Evolutionary conservation across 805 yeast species (phyloP).

Genomic region (Metschnikowia rubicola): DNA sequence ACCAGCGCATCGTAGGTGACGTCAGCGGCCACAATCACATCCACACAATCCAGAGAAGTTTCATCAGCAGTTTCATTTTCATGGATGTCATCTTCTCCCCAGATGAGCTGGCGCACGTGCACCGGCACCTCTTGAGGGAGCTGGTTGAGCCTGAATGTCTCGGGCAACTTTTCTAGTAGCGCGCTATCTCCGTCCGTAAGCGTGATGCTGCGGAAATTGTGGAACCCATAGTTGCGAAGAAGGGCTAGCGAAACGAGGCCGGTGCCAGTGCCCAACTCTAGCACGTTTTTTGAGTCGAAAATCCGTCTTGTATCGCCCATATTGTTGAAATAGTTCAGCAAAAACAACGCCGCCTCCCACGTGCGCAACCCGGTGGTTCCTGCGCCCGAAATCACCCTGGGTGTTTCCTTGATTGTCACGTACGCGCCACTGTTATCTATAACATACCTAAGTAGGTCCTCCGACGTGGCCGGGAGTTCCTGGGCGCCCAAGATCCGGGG

Average conservation of each 20-base stretch:
- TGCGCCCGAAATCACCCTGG: conserved; percentile 60
- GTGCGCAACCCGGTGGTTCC: conserved; percentile 90
- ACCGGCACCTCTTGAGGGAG: conserved; percentile 12
- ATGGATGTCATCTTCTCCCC: conserved; percentile 47
- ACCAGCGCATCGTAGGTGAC: conserved; percentile 75
- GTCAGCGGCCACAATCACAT: conserved; percentile 76
- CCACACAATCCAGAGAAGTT: conserved; percentile 20
- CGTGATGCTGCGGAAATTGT: conserved; percentile 27
- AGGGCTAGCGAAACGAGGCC: conserved; percentile 67
- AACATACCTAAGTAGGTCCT: conserved; percentile 34
- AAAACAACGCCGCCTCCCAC: conserved; percentile 85
- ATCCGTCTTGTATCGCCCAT: not conserved
- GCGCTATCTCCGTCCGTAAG: conserved; percentile 69
- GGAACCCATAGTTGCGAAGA: conserved; percentile 21
- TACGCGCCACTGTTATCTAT: conserved; percentile 17
- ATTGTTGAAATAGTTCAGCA: conserved; percentile 48
- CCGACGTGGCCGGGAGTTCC: conserved; percentile 34
- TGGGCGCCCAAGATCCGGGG: conserved; percentile 28
- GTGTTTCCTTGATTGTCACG: conserved; percentile 52
- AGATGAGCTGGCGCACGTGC: conserved; percentile 37
- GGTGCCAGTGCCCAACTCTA: conserved; percentile 89
- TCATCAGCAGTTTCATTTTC: not conserved
- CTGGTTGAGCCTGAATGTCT: conserved; percentile 46
- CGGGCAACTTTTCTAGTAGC: conserved; percentile 45
- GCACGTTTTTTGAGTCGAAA: conserved; percentile 31